Percentiles rank a stretch among this genome's conserved stretches.
Evolutionary conservation across 2,329 filamentous ascomycete genomes (phyloP).

Genomic region (Verticillium tricorpus): DNA sequence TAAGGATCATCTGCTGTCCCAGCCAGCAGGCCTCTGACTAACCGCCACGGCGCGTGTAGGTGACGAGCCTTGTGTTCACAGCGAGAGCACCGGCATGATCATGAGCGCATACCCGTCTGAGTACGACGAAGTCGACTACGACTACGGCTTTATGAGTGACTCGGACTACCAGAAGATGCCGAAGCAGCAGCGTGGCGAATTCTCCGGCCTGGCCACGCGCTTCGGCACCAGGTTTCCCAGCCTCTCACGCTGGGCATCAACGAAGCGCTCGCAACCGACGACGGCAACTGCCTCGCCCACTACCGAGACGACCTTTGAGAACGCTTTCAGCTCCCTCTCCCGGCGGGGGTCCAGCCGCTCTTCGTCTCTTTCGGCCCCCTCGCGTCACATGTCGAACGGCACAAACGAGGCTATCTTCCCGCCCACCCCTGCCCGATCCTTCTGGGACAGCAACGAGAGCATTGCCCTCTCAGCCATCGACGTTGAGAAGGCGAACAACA

Average conservation of each 20-base stretch:
- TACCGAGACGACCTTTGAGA: conserved; percentile 81
- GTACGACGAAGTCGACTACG: conserved; percentile 53
- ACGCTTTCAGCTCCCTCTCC: conserved; percentile 56
- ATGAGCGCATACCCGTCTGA: conserved; percentile 35
- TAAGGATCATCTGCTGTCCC: conserved; percentile 41
- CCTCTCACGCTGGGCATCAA: conserved; percentile 45
- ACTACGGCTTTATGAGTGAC: conserved; percentile 63
- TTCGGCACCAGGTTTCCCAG: conserved; percentile 58
- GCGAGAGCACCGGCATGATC: conserved; percentile 37
- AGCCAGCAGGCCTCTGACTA: conserved; percentile 8
- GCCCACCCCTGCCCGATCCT: conserved; percentile 58
- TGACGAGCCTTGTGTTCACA: conserved; percentile 58
- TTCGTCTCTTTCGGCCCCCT: conserved; percentile 67
- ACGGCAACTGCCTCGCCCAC: conserved; percentile 48
- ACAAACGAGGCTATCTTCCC: conserved; percentile 49
- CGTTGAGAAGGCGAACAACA: conserved; percentile 46
- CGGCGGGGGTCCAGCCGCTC: conserved; percentile 69
- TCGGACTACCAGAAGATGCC: conserved; percentile 46
- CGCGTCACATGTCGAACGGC: conserved; percentile 39
- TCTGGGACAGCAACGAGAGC: conserved; percentile 56
- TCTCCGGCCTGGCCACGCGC: conserved; percentile 59
- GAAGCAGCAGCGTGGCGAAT: conserved; percentile 51
- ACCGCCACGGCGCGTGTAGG: conserved; percentile 35
- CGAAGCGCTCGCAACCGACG: conserved; percentile 31
- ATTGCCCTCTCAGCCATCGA: conserved; percentile 45